Base-by-base conservation (phyloP, 2,329 filamentous ascomycete genomes). In the Teratosphaeria pseudoeucalypti region DNA sequence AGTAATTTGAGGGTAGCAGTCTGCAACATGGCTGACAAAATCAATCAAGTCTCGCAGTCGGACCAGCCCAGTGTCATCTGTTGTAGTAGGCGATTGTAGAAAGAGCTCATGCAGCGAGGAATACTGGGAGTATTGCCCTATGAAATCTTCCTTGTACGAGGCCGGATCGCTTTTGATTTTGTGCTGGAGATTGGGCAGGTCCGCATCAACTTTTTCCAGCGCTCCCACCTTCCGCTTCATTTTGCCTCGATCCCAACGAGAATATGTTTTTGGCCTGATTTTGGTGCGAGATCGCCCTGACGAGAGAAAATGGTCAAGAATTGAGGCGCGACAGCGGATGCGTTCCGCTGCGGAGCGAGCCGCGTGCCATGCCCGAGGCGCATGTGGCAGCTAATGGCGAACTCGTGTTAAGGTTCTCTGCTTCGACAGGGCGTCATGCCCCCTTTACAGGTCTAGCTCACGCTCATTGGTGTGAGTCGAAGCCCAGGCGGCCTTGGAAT, bases 161-260 rank as follows among this genome's bases (percentile, higher is more conserved):
- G 85, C 84, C 54, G 92, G 90, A 76, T 96, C 92, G 73, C 87
- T 83, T 65, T 88, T 84, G 71, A 96, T 91, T 78, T 95, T 96
- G 79, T 95, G 90, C 73, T 95, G 91, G 57, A 96, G 79, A 75
- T 88, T 94, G 64, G 90, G 86, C 82, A 95, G 79, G 75, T 95
- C 90, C 37, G 91, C 92, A 72, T 96, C 92, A 67, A 96, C 85
- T 82, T 96, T 96, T 77, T 96, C 92, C 75, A 96, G 85, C 62
- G 92, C 92, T 59, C 89, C 90, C 61, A 96, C 83, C 78, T 94
- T 95, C 74, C 91, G 83, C 77, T 96, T 96, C 61, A 85, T 89
- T 85, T 90, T 54, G 16, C 3, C 16, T 14, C 37, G 11, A 14
- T 14, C 14, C 16, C 16, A n/a, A 43, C 16, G 12, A 43, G 37